Evolutionary conservation across 2,329 filamentous ascomycete species (phyloP).

Genomic region (Penicillium verrucosum): DNA sequence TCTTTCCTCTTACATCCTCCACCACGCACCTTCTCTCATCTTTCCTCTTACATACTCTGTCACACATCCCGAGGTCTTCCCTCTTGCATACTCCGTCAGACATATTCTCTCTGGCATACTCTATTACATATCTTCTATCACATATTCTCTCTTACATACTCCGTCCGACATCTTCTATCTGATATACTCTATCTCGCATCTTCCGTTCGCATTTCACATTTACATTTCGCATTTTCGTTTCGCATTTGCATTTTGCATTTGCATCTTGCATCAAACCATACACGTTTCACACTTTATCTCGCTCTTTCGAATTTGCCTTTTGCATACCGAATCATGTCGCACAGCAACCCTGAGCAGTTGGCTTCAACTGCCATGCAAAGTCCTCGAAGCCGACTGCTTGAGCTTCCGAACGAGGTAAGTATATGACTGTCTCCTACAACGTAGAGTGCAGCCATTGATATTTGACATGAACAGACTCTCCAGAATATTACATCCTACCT

Average conservation of each 20-base stretch:
- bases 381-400: constrained; percentile 3
- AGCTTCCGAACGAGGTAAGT: constrained; percentile 20
- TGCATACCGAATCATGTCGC: background rate
- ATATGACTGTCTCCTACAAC: no score
- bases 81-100: no score
- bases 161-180: no score
- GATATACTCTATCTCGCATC: no score
- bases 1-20: no score
- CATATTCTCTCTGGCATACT: no score
- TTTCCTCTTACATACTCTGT: no score
- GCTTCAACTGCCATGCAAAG: background rate
- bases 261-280: background rate
- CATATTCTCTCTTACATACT: no score
- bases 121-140: no score
- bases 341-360: background rate
- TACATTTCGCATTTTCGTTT: background rate
- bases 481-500: constrained; percentile 32
- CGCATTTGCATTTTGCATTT: background rate
- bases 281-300: background rate
- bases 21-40: no score
- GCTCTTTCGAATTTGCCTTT: background rate
- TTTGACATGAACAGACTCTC: constrained; percentile 25
- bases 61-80: no score
- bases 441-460: background rate
- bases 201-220: background rate